Conservation (phyloP, 2,329 filamentous ascomycete genomes). For the Huntiella decipiens region DNA sequence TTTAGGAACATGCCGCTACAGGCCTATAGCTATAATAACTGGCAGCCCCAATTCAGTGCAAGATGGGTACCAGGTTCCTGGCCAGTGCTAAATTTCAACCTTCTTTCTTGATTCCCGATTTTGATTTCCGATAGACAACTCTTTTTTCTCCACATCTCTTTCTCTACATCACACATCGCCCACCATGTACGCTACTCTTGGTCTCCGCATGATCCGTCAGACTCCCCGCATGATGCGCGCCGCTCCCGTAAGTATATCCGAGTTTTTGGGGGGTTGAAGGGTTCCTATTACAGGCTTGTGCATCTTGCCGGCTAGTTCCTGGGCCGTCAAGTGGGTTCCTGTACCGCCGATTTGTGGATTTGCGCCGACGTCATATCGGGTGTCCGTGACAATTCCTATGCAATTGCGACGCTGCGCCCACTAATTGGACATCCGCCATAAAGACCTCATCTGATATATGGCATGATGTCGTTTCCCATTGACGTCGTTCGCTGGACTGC, state of each 20-base stretch:
- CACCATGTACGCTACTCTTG: conserved; percentile 47
- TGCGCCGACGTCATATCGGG: too few species aligned
- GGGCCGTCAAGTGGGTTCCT: too few species aligned
- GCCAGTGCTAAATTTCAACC: conserved; percentile 6
- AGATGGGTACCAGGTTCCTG: not conserved
- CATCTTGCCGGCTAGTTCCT: not conserved
- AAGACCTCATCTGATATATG: too few species aligned
- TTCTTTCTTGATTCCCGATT: conserved; percentile 17
- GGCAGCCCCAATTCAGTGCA: too few species aligned
- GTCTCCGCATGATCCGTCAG: conserved; percentile 48
- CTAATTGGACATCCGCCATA: not conserved
- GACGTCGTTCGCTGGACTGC: too few species aligned
- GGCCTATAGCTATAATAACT: too few species aligned
- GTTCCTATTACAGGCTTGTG: too few species aligned
- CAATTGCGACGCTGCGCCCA: not conserved
- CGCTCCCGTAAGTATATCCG: conserved; percentile 45
- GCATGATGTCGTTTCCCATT: too few species aligned
- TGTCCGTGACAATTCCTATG: not conserved
- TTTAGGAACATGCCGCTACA: not conserved
- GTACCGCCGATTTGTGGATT: too few species aligned
- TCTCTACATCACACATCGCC: conserved; percentile 7
- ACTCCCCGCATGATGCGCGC: conserved; percentile 49
- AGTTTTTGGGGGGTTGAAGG: not conserved
- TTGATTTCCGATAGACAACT: not conserved
- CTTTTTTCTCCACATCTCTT: conserved; percentile 2